These are phyloP conservation scores for Cryptomeria japonica DNA, from an alignment of 75 land plant species.

Conservation along the genomic window DNA sequence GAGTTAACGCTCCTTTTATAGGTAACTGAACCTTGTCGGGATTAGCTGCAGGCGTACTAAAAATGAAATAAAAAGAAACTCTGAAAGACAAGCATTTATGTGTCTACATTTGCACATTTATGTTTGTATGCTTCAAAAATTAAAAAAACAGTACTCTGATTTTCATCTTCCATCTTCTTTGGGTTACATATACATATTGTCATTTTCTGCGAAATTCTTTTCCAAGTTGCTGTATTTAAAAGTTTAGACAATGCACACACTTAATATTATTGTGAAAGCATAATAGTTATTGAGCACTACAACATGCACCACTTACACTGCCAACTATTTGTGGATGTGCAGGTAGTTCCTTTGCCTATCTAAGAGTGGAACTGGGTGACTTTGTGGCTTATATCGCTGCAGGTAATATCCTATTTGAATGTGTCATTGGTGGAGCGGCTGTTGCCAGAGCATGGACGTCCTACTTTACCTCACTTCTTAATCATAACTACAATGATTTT, in stretches of 20 bases:
- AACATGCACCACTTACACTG: not conserved
- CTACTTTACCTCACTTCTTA: constrained; percentile 76
- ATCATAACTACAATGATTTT: constrained; percentile 46
- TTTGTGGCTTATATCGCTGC: constrained; percentile 87
- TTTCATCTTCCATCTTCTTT: not conserved
- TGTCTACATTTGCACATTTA: not conserved
- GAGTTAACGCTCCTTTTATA: not conserved
- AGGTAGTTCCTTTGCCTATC: constrained; percentile 89
- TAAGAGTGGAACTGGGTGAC: constrained; percentile 90
- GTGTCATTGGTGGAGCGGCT: constrained; percentile 68
- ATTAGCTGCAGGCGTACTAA: not conserved
- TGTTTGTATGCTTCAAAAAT: not conserved
- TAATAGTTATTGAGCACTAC: not conserved
- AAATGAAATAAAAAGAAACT: not conserved
- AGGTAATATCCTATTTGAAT: constrained; percentile 91
- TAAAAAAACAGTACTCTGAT: not conserved
- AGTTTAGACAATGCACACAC: not conserved
- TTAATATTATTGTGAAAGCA: not conserved
- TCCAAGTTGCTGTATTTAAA: not conserved
- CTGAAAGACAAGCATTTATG: not conserved
- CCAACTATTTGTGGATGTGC: not conserved
- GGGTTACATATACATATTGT: not conserved
- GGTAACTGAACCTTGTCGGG: not conserved
- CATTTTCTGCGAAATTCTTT: not conserved
- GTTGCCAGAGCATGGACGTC: constrained; percentile 89